Base-by-base conservation (phyloP, 169 alveolate species). In the Fabrea salina region DNA sequence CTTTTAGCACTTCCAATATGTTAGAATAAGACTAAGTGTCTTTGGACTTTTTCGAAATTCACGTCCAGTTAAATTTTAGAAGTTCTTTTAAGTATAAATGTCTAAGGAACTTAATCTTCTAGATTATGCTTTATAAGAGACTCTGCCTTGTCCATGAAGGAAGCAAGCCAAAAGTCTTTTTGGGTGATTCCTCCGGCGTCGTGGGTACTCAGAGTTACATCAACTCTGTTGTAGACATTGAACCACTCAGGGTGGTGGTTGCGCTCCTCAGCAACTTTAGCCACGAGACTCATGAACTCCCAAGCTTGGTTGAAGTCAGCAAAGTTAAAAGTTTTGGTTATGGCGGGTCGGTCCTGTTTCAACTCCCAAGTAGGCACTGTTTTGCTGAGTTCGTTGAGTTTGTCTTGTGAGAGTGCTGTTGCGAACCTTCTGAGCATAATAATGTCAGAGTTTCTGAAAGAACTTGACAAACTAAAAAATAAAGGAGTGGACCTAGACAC, bases 231-330 rank as follows among this genome's bases (percentile, higher is more conserved):
- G 70, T 85, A 87, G 22, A 87, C 93, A 72, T 87, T 87, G 47
- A 40, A 61, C 93, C 93, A 87, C 39, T 87, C 84, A 7, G 93
- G 93, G 56, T 87, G 93, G 47, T 87, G 93, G 33, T 86, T 59
- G 8, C 40, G 64, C 76, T 84, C 70, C 13, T 86, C 92, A 2
- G 91, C 92, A n/a, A 59, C 59, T 35, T 85, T 75, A 16, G 92
- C 92, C 0, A 84, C 91, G 1, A 82, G 86, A 16, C 70, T 25
- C 92, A 86, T 86, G 44, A 86, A 86, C 4, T 87, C 84, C 91
- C 91, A 86, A 32, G 91, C 91, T 83, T 85, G 66, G 27, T 72
- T 84, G 67, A 84, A 84, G 66, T 84, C 90, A 22, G 54, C 56
- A 43, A 84, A 84, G 4, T 5, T 39, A 19, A 83, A 84, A 1